A percentile compares a stretch with the other conserved stretches of the same genome.
Evolutionary conservation across 768 basidiomycete species (phyloP).

Genomic region (Russula lepida): DNA sequence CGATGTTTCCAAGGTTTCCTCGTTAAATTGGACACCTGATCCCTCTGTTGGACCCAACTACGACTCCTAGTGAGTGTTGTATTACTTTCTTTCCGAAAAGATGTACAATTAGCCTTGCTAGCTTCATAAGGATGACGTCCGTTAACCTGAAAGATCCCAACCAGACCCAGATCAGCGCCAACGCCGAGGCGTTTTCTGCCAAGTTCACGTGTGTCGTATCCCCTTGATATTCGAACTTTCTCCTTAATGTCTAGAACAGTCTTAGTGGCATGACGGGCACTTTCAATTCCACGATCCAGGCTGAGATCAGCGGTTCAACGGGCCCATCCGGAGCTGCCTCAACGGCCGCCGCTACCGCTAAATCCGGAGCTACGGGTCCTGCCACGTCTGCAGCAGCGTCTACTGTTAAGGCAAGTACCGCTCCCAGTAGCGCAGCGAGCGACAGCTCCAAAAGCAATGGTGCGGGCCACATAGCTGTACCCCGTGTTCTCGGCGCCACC

Average conservation of each 20-base stretch:
- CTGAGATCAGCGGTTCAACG: conserved; percentile 53
- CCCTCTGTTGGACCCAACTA: conserved; percentile 46
- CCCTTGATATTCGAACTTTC: background rate
- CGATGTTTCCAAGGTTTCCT: conserved; percentile 42
- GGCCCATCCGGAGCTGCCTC: conserved; percentile 22
- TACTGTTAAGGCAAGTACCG: conserved; percentile 6
- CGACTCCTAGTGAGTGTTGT: conserved; percentile 41
- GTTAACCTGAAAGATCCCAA: conserved; percentile 41
- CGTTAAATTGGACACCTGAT: conserved; percentile 45
- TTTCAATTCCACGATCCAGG: conserved; percentile 48
- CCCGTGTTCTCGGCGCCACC: conserved; percentile 20
- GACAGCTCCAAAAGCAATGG: conserved; percentile 5
- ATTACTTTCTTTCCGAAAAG: background rate
- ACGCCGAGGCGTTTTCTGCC: conserved; percentile 67
- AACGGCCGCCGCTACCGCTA: conserved; percentile 21
- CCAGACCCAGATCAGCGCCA: conserved; percentile 46
- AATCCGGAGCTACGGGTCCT: conserved; percentile 5
- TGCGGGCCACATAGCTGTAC: conserved; percentile 15
- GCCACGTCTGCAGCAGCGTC: conserved; percentile 8
- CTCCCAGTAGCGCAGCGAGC: background rate
- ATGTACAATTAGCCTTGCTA: conserved; percentile 22
- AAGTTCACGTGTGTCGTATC: conserved; percentile 53
- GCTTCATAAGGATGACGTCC: conserved; percentile 77
- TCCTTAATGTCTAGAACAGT: conserved; percentile 30
- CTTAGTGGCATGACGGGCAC: conserved; percentile 61